phyloP scores from a whole-genome alignment of 2,329 filamentous ascomycete genomes.

The Nannizzia gypsea region DNA sequence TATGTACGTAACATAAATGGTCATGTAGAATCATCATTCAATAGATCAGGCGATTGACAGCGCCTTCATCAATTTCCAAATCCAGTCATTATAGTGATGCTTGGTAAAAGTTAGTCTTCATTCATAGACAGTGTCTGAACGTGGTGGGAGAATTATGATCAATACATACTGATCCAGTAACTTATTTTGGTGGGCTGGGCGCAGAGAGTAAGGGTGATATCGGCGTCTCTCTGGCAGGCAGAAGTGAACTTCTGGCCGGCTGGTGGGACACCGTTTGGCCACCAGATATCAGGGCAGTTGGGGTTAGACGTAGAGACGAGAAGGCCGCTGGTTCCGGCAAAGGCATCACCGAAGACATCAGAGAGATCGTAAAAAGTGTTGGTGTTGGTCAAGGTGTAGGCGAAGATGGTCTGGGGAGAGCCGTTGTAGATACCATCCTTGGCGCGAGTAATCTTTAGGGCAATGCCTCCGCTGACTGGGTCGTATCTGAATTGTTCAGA shows the following conservation, averaged over 20 bases:
- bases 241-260: slow-evolving; percentile 5
- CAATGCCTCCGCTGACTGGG: slow-evolving; percentile 29
- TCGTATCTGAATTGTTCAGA: slow-evolving; percentile 27
- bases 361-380: slow-evolving; percentile 34
- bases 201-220: slow-evolving; percentile 12
- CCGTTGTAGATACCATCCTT: slow-evolving; percentile 27
- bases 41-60: neutral
- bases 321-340: slow-evolving; percentile 18
- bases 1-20: neutral
- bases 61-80: neutral
- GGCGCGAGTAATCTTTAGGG: slow-evolving; percentile 32
- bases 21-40: neutral
- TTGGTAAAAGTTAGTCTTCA: neutral
- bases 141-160: no score
- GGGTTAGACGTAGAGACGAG: slow-evolving; percentile 5
- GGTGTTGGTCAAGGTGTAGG: slow-evolving; percentile 30
- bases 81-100: neutral
- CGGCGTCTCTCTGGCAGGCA: slow-evolving; percentile 6
- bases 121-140: neutral
- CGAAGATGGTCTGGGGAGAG: slow-evolving; percentile 30
- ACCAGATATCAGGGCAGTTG: slow-evolving; percentile 8
- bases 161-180: neutral
- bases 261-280: slow-evolving; percentile 11
- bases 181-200: neutral
- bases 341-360: slow-evolving; percentile 34